phyloP scores from a whole-genome alignment of 1,284 basidiomycete species.

The Neonothopanus nambi region DNA sequence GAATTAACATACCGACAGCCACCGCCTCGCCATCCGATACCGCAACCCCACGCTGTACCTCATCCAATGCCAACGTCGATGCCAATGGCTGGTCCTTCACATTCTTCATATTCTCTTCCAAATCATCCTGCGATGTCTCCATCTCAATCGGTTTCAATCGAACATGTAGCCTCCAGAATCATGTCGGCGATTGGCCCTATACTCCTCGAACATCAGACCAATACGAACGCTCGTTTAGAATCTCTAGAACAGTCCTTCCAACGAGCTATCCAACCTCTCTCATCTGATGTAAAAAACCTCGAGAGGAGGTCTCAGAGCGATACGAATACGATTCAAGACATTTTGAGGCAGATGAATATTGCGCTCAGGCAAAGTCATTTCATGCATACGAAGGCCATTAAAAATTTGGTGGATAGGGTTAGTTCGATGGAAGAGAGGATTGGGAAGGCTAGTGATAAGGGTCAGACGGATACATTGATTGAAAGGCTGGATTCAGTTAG shows the following conservation, averaged over 20 bases:
- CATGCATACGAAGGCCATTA: background rate
- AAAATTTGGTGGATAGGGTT: background rate
- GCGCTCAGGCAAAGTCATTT: slow-evolving; percentile 1
- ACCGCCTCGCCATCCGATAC: no score
- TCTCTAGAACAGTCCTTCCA: background rate
- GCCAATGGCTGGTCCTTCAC: no score
- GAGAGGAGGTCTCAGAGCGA: background rate
- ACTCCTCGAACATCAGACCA: slow-evolving; percentile 3
- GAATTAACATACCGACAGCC: no score
- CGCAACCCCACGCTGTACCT: no score
- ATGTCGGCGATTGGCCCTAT: slow-evolving; percentile 4
- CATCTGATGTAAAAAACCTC: background rate
- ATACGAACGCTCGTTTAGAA: background rate
- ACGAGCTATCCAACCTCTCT: background rate
- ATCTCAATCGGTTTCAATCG: background rate
- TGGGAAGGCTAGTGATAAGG: background rate
- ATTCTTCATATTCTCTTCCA: no score
- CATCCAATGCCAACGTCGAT: no score
- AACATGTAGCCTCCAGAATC: background rate
- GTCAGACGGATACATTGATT: background rate
- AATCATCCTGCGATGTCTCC: no score
- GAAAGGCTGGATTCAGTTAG: slow-evolving; percentile 1
- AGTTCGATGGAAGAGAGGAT: slow-evolving; percentile 1
- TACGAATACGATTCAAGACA: background rate
- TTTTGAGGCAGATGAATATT: background rate